Conservation (phyloP, 2,329 filamentous ascomycete genomes). For the Monilinia polystroma region DNA sequence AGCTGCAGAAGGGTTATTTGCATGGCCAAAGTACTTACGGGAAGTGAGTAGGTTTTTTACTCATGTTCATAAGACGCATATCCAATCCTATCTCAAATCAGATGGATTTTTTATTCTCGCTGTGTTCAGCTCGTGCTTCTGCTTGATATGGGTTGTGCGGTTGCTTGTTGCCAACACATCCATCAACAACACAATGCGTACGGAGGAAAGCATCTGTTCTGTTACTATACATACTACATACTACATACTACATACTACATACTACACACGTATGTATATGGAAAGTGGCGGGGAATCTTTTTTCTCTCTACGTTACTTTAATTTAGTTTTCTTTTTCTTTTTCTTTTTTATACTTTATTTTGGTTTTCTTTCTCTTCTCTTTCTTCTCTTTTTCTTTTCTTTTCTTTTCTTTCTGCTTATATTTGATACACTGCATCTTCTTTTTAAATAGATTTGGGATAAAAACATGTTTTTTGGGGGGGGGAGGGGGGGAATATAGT, state of each 20-base stretch:
- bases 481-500: no score
- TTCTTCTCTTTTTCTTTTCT: background rate
- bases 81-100: slow-evolving; percentile 23
- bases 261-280: background rate
- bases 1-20: slow-evolving; percentile 24
- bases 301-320: no score
- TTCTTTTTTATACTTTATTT: background rate
- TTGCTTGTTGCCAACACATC: slow-evolving; percentile 25
- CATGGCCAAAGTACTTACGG: slow-evolving; percentile 18
- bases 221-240: slow-evolving; percentile 9
- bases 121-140: slow-evolving; percentile 24
- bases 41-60: slow-evolving; percentile 11
- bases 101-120: slow-evolving; percentile 18
- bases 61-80: slow-evolving; percentile 21
- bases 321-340: no score
- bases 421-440: background rate
- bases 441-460: background rate
- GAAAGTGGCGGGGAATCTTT: slow-evolving; percentile 2
- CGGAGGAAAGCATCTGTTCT: slow-evolving; percentile 19
- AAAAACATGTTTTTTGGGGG: background rate
- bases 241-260: slow-evolving; percentile 10
- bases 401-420: no score
- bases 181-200: slow-evolving; percentile 17
- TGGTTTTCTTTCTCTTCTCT: background rate
- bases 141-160: slow-evolving; percentile 15